Conservation (phyloP, 306 rosid species). For the Lablab purpureus region DNA sequence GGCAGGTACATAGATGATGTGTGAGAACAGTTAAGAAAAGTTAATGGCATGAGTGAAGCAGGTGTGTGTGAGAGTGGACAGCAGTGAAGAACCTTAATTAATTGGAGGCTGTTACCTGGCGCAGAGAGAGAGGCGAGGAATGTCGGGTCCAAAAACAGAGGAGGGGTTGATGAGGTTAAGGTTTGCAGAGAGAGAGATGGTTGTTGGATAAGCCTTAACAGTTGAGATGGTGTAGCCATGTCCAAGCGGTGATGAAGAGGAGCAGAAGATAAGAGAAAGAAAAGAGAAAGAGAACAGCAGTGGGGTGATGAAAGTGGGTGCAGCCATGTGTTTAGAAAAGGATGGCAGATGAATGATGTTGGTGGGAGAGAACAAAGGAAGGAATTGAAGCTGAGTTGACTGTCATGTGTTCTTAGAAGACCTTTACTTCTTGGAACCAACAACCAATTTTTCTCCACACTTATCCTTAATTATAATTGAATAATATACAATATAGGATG, state of each 20-base stretch:
- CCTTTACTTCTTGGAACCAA: no score
- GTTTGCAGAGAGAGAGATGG: constrained; percentile 55
- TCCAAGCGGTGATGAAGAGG: constrained; percentile 49
- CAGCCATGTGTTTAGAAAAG: no score
- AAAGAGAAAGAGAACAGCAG: neutral
- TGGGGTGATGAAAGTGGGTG: neutral
- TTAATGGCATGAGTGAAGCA: neutral
- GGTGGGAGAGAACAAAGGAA: no score
- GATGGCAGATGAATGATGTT: no score
- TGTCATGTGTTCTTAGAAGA: no score
- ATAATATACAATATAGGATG: no score
- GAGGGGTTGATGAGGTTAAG: constrained; percentile 67
- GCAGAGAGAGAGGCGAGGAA: constrained; percentile 58
- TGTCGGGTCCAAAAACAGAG: constrained; percentile 71
- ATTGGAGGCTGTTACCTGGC: constrained; percentile 60
- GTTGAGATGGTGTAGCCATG: constrained; percentile 64
- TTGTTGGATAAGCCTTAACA: constrained; percentile 24
- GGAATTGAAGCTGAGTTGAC: no score
- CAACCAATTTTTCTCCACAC: no score
- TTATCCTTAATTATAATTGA: no score
- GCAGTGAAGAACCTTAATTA: neutral
- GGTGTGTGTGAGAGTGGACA: neutral
- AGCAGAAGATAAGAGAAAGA: constrained; percentile 2
- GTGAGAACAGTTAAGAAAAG: neutral
- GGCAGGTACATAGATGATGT: neutral